Evolutionary conservation across 345 rosid species (phyloP), one percentile per base, ranked within the genome.

Genomic region (Erysimum cheiranthoides): DNA sequence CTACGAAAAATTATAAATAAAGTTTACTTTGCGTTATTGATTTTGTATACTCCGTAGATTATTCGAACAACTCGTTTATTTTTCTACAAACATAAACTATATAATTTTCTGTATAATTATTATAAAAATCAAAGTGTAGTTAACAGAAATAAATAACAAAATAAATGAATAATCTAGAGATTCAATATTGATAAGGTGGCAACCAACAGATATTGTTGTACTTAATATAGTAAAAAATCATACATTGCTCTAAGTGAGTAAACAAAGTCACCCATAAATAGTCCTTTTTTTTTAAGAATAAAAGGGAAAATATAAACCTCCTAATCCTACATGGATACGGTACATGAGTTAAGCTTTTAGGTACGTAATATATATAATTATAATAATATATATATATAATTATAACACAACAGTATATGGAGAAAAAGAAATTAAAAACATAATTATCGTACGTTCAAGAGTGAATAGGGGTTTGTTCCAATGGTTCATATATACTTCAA

Each of bases 381-480:
- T 21, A 21, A 21, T 38, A 1, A 1, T 38, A 10, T 27, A 61
- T 58, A 60, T 25, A 40, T 40, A 4, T 27, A 21, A 21, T 1
- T 21, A 21, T 8, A 17, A 8, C 66, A 8, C 16, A 40, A 61
- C 6, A 61, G 12, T 40, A 40, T 40, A 40, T 7, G 25, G 36
- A 42, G 21, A 5, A 27, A 25, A 14, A 27, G 25, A 14, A 6
- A 2, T 5, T 40, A 11, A 40, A 14, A 43, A 21, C 25, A 21
- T 21, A 21, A 21, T 21, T 21, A 21, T 21, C 25, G 25, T 21
- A 21, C 25, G 8, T 40, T 25, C 8, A 40, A 43, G 53, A 63
- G 68, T 28, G 64, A 21, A 27, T 62, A 8, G 39, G 39, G 36
- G 38, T 64, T 46, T 63, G 27, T 43, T 63, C 38, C 38, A 30